phyloP scores from a whole-genome alignment of 192 early-diverging fungal species.

The Coemansia sp. region DNA sequence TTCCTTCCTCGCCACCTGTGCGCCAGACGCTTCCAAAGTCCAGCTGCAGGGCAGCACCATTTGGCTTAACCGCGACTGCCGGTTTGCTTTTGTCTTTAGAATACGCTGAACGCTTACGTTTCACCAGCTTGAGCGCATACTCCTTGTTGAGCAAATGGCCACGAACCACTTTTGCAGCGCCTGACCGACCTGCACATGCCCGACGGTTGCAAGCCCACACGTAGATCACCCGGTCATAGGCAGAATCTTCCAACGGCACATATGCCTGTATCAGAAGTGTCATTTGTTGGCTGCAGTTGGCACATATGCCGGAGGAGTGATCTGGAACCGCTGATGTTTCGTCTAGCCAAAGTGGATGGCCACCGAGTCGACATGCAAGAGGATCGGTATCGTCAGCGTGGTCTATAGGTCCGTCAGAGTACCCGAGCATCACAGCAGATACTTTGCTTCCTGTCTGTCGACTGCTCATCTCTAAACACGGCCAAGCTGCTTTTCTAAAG shows the following conservation, averaged over 20 bases:
- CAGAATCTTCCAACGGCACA: constrained; percentile 69
- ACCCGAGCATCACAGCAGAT: constrained; percentile 19
- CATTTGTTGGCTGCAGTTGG: constrained; percentile 63
- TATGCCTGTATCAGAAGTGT: constrained; percentile 72
- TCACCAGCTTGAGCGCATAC: constrained; percentile 59
- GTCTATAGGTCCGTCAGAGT: constrained; percentile 38
- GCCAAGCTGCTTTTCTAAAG: background rate
- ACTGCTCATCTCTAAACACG: background rate
- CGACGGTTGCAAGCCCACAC: constrained; percentile 79
- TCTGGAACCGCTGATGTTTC: constrained; percentile 21
- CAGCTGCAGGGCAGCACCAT: constrained; percentile 5
- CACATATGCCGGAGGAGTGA: constrained; percentile 45
- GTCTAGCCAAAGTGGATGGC: constrained; percentile 43
- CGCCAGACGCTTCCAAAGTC: constrained; percentile 55
- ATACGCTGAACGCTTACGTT: constrained; percentile 14
- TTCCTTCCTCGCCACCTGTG: background rate
- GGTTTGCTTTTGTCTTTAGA: constrained; percentile 10
- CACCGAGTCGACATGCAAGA: constrained; percentile 35
- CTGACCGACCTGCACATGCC: constrained; percentile 67
- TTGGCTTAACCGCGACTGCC: background rate
- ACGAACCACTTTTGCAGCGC: constrained; percentile 63
- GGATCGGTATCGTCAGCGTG: constrained; percentile 18
- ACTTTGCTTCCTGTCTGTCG: background rate
- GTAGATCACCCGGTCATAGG: constrained; percentile 77
- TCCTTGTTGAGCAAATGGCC: constrained; percentile 67